phyloP scores from a whole-genome alignment of 768 basidiomycete genomes.

The Panellus pusillus region DNA sequence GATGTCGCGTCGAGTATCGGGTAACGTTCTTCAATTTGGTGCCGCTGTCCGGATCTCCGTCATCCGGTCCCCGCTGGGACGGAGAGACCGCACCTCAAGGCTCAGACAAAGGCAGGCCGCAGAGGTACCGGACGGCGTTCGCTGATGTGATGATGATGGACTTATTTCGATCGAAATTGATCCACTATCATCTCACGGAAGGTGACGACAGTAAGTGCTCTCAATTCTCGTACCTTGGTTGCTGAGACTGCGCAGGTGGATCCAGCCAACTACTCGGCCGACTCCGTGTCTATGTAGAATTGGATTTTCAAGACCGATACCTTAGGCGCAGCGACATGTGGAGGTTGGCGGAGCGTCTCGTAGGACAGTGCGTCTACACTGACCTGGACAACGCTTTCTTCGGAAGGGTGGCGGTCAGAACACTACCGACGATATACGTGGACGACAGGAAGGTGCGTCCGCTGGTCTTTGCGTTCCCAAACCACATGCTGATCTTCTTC shows the following conservation, averaged over 20 bases:
- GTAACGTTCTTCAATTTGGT: constrained; percentile 80
- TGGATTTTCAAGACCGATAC: too few species aligned
- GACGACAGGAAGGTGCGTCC: constrained; percentile 58
- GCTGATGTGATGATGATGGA: too few species aligned
- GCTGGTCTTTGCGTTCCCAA: neutral
- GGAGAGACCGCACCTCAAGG: constrained; percentile 33
- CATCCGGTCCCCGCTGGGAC: constrained; percentile 34
- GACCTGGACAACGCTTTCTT: constrained; percentile 87
- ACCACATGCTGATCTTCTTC: constrained; percentile 38
- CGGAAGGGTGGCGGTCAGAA: constrained; percentile 78
- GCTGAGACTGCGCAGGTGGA: too few species aligned
- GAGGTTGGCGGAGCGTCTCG: too few species aligned
- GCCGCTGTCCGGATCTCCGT: constrained; percentile 34
- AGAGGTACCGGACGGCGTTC: too few species aligned
- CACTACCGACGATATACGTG: constrained; percentile 77
- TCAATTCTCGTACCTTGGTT: neutral
- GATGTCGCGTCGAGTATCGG: constrained; percentile 86
- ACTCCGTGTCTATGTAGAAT: too few species aligned
- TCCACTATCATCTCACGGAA: too few species aligned
- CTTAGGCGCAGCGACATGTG: too few species aligned
- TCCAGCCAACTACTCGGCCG: too few species aligned
- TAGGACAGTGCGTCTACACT: constrained; percentile 77
- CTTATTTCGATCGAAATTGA: constrained; percentile 36
- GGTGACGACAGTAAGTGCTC: constrained; percentile 73
- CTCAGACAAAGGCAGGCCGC: constrained; percentile 47